These are phyloP conservation scores for Suaeda aralocaspica DNA, from an alignment of 148 eudicot genomes.

Conservation along the genomic window DNA sequence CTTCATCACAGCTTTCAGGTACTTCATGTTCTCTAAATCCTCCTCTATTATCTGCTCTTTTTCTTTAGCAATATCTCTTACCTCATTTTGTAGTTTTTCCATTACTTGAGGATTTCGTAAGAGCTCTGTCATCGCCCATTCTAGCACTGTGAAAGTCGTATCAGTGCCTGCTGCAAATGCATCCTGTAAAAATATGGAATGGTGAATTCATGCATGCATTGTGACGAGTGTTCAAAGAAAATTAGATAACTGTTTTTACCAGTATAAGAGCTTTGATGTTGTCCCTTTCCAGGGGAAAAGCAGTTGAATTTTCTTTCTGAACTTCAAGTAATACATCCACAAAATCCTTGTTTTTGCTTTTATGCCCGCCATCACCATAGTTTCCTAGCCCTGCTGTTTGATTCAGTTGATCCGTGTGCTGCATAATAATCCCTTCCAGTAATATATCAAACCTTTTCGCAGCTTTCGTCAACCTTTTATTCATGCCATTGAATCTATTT, in stretches of 20 bases:
- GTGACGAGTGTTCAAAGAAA: no score
- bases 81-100: constrained; percentile 25
- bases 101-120: constrained; percentile 23
- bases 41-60: constrained; percentile 13
- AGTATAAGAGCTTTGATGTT: constrained; percentile 31
- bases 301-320: constrained; percentile 26
- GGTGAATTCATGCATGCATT: no score
- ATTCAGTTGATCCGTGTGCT: constrained; percentile 15
- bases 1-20: constrained; percentile 24
- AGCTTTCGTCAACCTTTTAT: constrained; percentile 17
- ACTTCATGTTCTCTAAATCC: constrained; percentile 19
- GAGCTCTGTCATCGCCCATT: constrained; percentile 40
- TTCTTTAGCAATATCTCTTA: neutral
- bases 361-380: neutral
- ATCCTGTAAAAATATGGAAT: constrained; percentile 25
- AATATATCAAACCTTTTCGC: constrained; percentile 31
- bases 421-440: constrained; percentile 26
- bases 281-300: constrained; percentile 36
- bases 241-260: constrained; percentile 19
- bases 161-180: constrained; percentile 26
- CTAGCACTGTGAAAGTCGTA: constrained; percentile 19
- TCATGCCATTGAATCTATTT: constrained; percentile 27
- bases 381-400: neutral
- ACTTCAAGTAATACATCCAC: constrained; percentile 42
- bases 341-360: constrained; percentile 30